Conservation (phyloP, 1,284 basidiomycete genomes). For the Rhodotorula mucilaginosa region DNA sequence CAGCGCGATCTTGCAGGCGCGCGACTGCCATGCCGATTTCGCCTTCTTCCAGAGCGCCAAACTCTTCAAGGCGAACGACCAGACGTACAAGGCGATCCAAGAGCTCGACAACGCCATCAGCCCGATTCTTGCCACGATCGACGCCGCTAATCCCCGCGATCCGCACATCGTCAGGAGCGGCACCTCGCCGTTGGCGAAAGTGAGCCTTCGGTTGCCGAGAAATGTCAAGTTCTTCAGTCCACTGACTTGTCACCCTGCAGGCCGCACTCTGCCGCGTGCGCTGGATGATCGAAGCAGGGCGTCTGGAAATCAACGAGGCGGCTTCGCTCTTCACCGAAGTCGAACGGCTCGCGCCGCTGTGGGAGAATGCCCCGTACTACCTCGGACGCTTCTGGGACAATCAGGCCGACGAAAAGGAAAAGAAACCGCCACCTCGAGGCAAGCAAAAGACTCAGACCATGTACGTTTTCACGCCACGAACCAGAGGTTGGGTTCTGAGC, state of each 20-base stretch:
- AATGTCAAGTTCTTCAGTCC: not conserved
- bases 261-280: conserved; percentile 82
- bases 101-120: conserved; percentile 78
- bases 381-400: conserved; percentile 82
- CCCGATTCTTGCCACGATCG: conserved; percentile 33
- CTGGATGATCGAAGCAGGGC: conserved; percentile 88
- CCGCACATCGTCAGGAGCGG: conserved; percentile 4
- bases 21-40: conserved; percentile 69
- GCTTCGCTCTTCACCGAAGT: conserved; percentile 62
- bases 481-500: not conserved
- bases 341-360: conserved; percentile 62
- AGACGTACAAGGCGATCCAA: conserved; percentile 80
- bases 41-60: conserved; percentile 91
- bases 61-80: conserved; percentile 73
- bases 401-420: conserved; percentile 24
- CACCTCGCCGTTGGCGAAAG: conserved; percentile 60
- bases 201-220: conserved; percentile 42
- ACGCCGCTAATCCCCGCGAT: not conserved
- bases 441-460: not conserved
- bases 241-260: conserved; percentile 53
- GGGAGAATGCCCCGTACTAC: conserved; percentile 82
- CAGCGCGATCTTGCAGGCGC: conserved; percentile 88
- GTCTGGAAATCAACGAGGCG: conserved; percentile 68
- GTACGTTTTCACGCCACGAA: not conserved
- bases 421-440: conserved; percentile 2